A percentile compares a stretch with the other conserved stretches of the same genome.
phyloP scores from a whole-genome alignment of 768 basidiomycete genomes.

The Exsudoporus frostii region DNA sequence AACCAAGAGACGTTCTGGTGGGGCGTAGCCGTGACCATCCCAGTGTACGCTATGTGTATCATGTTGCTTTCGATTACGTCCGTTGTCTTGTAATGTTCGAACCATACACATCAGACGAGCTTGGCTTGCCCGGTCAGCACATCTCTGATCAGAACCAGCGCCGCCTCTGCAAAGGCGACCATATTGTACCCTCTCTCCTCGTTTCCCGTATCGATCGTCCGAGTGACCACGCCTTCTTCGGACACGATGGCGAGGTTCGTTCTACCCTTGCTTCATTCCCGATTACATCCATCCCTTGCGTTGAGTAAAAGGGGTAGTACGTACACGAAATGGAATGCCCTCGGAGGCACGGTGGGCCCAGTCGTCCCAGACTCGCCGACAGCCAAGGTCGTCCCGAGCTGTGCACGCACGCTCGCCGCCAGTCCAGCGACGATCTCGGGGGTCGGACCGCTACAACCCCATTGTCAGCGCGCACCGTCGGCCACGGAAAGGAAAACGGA shows the following conservation, averaged over 20 bases:
- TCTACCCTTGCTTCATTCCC: neutral
- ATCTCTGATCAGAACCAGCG: neutral
- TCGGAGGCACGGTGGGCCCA: neutral
- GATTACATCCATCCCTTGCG: neutral
- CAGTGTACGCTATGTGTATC: neutral
- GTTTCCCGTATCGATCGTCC: neutral
- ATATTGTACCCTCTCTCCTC: neutral
- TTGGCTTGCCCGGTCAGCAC: neutral
- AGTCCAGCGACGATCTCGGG: neutral
- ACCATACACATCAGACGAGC: neutral
- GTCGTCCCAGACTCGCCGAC: neutral
- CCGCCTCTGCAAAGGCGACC: conserved; percentile 1
- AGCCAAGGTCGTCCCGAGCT: neutral
- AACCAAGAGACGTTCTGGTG: conserved; percentile 39
- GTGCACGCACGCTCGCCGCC: neutral
- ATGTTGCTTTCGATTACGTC: too few species aligned
- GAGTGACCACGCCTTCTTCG: neutral
- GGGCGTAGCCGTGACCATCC: conserved; percentile 1
- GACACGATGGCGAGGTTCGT: neutral
- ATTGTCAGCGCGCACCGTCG: neutral
- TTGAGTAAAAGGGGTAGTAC: neutral
- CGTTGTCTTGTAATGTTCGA: neutral
- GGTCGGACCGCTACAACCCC: neutral
- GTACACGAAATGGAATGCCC: neutral
- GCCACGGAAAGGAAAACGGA: neutral